phyloP scores from a whole-genome alignment of 2,329 filamentous ascomycete species.

The Phyllosticta citribraziliensis region DNA sequence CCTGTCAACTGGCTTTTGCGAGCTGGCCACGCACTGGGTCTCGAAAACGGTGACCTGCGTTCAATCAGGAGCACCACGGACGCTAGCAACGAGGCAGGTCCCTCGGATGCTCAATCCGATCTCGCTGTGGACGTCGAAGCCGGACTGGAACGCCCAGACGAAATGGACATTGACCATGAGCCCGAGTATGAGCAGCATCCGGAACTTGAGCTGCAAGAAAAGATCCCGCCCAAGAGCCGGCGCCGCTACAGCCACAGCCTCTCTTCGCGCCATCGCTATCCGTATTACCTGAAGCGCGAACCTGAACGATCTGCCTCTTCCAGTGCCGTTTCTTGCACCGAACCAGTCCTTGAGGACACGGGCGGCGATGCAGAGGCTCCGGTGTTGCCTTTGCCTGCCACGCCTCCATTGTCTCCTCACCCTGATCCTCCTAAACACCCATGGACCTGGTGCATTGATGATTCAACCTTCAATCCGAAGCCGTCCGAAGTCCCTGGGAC shows the following conservation, averaged over 20 bases:
- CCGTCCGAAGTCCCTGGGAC: too few species aligned
- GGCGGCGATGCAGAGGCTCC: not conserved
- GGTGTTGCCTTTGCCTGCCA: not conserved
- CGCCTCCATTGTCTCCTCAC: too few species aligned
- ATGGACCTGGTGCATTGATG: not conserved
- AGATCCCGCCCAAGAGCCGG: not conserved
- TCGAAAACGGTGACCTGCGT: not conserved
- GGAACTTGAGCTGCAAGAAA: not conserved
- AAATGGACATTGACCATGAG: not conserved
- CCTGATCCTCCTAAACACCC: not conserved
- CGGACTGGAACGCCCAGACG: not conserved
- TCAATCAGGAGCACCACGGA: not conserved
- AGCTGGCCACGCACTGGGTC: not conserved
- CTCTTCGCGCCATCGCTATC: not conserved
- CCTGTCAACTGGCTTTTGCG: not conserved
- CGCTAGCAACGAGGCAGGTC: not conserved
- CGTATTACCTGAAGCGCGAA: not conserved
- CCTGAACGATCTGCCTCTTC: not conserved
- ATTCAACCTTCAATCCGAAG: not conserved
- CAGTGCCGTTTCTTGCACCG: not conserved
- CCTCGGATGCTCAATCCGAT: not conserved
- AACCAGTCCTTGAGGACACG: not conserved
- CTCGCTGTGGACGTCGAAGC: not conserved
- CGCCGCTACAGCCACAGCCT: not conserved
- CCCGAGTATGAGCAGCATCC: not conserved